Evolutionary conservation across 2,329 filamentous ascomycete genomes (phyloP), one percentile per base, ranked within the genome.

Genomic region (Aspergillus terreus): DNA sequence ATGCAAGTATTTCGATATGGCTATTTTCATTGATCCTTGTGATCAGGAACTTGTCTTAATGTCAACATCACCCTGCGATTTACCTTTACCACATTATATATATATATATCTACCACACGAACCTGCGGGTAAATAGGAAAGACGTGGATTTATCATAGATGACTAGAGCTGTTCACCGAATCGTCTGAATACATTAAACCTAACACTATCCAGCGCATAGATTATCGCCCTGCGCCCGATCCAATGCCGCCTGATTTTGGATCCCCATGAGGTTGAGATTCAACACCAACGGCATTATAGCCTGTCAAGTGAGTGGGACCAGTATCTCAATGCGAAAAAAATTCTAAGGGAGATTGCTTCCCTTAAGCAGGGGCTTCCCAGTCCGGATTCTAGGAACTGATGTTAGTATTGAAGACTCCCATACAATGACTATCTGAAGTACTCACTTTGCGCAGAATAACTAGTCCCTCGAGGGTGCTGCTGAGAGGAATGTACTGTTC

Each of bases 401-500:
- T 27, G 61, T 70, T 60, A 72, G 67, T 11, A 30, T 25, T 41
- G 11, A 30, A 30, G 11, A 38, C 15, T 23, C 9, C 10, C 38
- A 19, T 35, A 23, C 4, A 35, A 36, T 14, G 30, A 50, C 5
- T 5, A 25, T 48, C 42, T 15, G 14, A 15, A 7, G 15, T n/a
- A 65, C 82, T 75, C 81, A 95, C 92, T 90, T 97, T 97, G 80
- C 88, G 87, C 72, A 99, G 78, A 72, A 99, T 97, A 51, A 96
- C 92, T 64, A 99, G 79, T 30, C 94, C 94, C 76, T 99, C 94
- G 56, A 99, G 80, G 48, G 86, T 95, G 76, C 85, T 94, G 70
- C 86, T 95, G 67, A 99, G 76, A 72, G 88, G 90, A 58, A 97
- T 86, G 71, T 97, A 99, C 76, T 99, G 86, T 76, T 99, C 94